Evolutionary conservation across 2,329 filamentous ascomycete genomes (phyloP).

Genomic region (Clarireedia monteithiana): DNA sequence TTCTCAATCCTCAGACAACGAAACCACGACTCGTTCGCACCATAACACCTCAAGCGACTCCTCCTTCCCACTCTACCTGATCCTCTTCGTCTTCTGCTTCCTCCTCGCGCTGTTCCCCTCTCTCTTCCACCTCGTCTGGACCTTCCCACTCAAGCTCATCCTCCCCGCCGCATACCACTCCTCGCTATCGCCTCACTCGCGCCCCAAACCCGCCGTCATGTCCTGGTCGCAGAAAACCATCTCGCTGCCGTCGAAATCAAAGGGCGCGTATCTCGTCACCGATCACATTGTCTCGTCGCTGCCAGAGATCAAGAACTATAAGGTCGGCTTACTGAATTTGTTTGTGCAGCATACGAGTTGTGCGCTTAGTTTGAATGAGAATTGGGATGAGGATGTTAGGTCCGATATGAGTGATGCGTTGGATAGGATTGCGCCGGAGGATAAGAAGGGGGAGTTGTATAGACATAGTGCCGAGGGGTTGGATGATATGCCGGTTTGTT

Average conservation of each 20-base stretch:
- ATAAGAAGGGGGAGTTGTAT: slow-evolving; percentile 69
- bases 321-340: slow-evolving; percentile 76
- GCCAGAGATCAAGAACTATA: slow-evolving; percentile 76
- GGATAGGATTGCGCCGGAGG: slow-evolving; percentile 81
- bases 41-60: slow-evolving; percentile 15
- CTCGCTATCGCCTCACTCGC: slow-evolving; percentile 36
- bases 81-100: slow-evolving; percentile 41
- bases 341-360: slow-evolving; percentile 96
- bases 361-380: slow-evolving; percentile 88
- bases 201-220: slow-evolving; percentile 35
- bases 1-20: slow-evolving; percentile 6
- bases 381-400: slow-evolving; percentile 78
- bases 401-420: slow-evolving; percentile 85
- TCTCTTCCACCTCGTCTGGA: slow-evolving; percentile 45
- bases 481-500: slow-evolving; percentile 85
- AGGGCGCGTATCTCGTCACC: slow-evolving; percentile 87
- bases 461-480: slow-evolving; percentile 77
- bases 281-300: slow-evolving; percentile 62
- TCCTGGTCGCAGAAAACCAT: slow-evolving; percentile 82
- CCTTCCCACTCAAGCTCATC: slow-evolving; percentile 38
- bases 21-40: slow-evolving; percentile 10
- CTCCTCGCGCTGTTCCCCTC: slow-evolving; percentile 45
- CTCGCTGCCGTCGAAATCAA: slow-evolving; percentile 64
- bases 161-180: slow-evolving; percentile 16
- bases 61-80: slow-evolving; percentile 28